Conservation (phyloP, 345 rosid genomes). For the Citrus hindsii region DNA sequence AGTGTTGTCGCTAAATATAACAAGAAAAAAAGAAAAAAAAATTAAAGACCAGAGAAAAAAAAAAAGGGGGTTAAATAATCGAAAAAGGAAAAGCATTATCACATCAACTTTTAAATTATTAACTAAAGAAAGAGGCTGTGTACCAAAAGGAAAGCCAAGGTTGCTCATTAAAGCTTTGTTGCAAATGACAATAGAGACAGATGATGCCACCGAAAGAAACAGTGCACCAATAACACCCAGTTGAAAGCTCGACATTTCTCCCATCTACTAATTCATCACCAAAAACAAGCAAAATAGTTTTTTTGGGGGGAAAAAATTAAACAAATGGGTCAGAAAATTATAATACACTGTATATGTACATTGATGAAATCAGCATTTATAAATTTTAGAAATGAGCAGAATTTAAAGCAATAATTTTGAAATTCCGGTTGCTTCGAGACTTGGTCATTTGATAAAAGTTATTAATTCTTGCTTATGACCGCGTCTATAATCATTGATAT, state of each 20-base stretch:
- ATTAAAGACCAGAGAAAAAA: too few species aligned
- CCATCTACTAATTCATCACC: slow-evolving; percentile 41
- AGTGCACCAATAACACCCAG: slow-evolving; percentile 89
- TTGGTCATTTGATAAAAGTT: background rate
- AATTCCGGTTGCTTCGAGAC: background rate
- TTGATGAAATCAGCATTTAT: background rate
- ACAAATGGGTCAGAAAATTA: background rate
- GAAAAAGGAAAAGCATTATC: background rate
- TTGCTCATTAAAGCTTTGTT: slow-evolving; percentile 99
- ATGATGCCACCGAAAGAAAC: slow-evolving; percentile 93
- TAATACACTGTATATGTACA: background rate
- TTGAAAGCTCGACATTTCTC: slow-evolving; percentile 82
- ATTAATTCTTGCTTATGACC: background rate
- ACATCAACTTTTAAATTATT: background rate
- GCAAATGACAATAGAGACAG: slow-evolving; percentile 99
- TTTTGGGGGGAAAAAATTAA: too few species aligned
- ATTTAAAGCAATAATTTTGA: background rate
- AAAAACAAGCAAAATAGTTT: background rate
- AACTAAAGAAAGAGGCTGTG: background rate
- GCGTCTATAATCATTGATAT: too few species aligned
- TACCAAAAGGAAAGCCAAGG: slow-evolving; percentile 99
- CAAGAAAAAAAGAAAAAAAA: background rate
- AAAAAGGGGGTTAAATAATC: too few species aligned
- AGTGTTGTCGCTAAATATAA: slow-evolving; percentile 74
- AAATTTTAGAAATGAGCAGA: background rate